phyloP scores from a whole-genome alignment of 2,329 filamentous ascomycete genomes.

The Neoscytalidium dimidiatum region DNA sequence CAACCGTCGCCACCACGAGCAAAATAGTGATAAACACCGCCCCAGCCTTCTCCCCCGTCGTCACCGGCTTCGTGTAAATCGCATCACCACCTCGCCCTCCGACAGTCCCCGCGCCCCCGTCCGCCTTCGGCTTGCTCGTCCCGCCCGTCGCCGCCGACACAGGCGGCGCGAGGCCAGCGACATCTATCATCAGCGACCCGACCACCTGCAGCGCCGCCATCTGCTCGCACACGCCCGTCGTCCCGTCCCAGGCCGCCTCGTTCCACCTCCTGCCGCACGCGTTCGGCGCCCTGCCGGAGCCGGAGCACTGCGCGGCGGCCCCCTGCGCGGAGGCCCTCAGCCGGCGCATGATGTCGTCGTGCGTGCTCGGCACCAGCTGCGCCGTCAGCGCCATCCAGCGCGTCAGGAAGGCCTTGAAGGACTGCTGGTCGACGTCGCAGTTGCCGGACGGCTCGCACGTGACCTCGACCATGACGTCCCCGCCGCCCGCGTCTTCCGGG shows the following conservation, averaged over 20 bases:
- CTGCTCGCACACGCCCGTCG: conserved; percentile 56
- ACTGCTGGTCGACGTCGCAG: conserved; percentile 48
- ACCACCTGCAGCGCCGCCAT: conserved; percentile 60
- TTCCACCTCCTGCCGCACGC: conserved; percentile 48
- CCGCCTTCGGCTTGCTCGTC: conserved; percentile 48
- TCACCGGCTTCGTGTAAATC: conserved; percentile 28
- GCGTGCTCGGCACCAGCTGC: conserved; percentile 60
- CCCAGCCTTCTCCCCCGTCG: conserved; percentile 42
- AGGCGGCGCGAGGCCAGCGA: conserved; percentile 35
- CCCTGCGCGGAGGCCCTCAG: conserved; percentile 55
- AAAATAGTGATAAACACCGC: conserved; percentile 32
- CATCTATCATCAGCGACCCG: conserved; percentile 45
- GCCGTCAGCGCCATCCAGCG: conserved; percentile 56
- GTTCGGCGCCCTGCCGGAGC: conserved; percentile 46
- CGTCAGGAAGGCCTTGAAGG: conserved; percentile 47
- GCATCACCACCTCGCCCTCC: background rate
- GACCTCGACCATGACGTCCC: conserved; percentile 44
- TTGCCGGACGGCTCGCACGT: conserved; percentile 42
- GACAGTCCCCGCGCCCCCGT: conserved; percentile 29
- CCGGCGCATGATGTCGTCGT: conserved; percentile 51
- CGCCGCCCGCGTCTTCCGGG: conserved; percentile 29
- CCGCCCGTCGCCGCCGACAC: conserved; percentile 53
- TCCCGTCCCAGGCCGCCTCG: conserved; percentile 45
- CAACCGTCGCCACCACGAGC: background rate
- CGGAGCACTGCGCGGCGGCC: conserved; percentile 57